A percentile compares a stretch with the other conserved stretches of the same genome.
phyloP scores from a whole-genome alignment of 2,329 filamentous ascomycete species.

The Basipetospora chlamydospora region DNA sequence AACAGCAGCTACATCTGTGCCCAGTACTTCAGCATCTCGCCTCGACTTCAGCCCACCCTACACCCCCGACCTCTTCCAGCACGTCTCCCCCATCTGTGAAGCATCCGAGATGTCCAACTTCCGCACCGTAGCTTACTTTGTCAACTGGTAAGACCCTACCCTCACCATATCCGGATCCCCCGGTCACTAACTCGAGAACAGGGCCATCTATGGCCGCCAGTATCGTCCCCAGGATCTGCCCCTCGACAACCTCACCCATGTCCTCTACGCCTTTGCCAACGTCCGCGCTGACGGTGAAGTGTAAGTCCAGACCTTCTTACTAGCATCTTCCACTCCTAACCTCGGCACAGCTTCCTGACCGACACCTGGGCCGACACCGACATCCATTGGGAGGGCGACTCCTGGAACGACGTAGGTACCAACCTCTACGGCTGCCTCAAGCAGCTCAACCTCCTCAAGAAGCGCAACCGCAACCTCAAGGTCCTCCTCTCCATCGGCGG shows the following conservation, averaged over 20 bases:
- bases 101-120: too few species aligned
- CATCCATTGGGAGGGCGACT: conserved; percentile 57
- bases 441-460: conserved; percentile 75
- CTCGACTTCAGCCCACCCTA: too few species aligned
- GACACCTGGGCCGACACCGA: conserved; percentile 55
- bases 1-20: too few species aligned
- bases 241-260: conserved; percentile 66
- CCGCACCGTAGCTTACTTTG: conserved; percentile 57
- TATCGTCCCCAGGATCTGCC: conserved; percentile 77
- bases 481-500: conserved; percentile 77
- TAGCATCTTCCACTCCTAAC: conserved; percentile 4
- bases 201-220: conserved; percentile 76
- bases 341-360: conserved; percentile 37
- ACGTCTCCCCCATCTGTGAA: too few species aligned
- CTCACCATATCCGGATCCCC: background rate
- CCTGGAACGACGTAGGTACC: conserved; percentile 55
- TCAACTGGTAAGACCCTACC: conserved; percentile 42
- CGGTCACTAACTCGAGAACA: conserved; percentile 13
- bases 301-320: conserved; percentile 18
- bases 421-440: conserved; percentile 86
- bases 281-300: conserved; percentile 72
- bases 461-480: conserved; percentile 68
- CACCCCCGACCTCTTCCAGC: too few species aligned
- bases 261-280: conserved; percentile 87
- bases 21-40: too few species aligned